phyloP scores from a whole-genome alignment of 2,329 filamentous ascomycete species.

The Beauveria medogensis region DNA sequence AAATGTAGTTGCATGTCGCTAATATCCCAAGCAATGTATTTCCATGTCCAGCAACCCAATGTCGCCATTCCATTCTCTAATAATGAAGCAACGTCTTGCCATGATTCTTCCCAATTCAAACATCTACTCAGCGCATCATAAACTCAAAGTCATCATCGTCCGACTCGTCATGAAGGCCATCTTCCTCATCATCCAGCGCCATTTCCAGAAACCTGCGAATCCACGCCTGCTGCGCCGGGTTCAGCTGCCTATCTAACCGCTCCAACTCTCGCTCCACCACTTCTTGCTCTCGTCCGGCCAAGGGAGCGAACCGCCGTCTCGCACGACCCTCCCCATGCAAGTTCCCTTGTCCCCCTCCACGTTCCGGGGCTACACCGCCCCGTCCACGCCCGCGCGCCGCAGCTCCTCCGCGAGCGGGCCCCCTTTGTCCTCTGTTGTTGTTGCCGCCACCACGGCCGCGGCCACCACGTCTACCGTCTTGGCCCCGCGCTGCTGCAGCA shows the following conservation, averaged over 20 bases:
- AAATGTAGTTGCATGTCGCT: not conserved
- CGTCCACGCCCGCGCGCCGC: slow-evolving; percentile 7
- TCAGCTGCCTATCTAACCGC: slow-evolving; percentile 24
- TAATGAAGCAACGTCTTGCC: not conserved
- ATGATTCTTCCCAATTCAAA: not conserved
- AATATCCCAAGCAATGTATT: not conserved
- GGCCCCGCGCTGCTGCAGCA: slow-evolving; percentile 18
- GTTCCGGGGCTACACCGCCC: not conserved
- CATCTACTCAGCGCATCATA: slow-evolving; percentile 12
- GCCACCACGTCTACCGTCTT: slow-evolving; percentile 21
- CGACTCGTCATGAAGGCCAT: slow-evolving; percentile 37
- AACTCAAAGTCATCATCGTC: slow-evolving; percentile 23
- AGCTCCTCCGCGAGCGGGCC: slow-evolving; percentile 1
- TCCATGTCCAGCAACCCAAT: not conserved
- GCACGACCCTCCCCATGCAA: not conserved
- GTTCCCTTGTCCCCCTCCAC: not conserved
- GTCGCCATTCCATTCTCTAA: not conserved
- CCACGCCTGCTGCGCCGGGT: slow-evolving; percentile 43
- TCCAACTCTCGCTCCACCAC: not conserved
- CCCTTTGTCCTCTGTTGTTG: slow-evolving; percentile 14
- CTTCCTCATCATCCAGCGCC: slow-evolving; percentile 45
- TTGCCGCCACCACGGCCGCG: slow-evolving; percentile 15
- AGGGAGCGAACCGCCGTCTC: slow-evolving; percentile 14
- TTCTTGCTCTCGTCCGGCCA: slow-evolving; percentile 10
- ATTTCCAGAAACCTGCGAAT: slow-evolving; percentile 46